These are phyloP conservation scores for Myotisia sp. DNA, from an alignment of 2,329 filamentous ascomycete genomes.

Conservation along the genomic window DNA sequence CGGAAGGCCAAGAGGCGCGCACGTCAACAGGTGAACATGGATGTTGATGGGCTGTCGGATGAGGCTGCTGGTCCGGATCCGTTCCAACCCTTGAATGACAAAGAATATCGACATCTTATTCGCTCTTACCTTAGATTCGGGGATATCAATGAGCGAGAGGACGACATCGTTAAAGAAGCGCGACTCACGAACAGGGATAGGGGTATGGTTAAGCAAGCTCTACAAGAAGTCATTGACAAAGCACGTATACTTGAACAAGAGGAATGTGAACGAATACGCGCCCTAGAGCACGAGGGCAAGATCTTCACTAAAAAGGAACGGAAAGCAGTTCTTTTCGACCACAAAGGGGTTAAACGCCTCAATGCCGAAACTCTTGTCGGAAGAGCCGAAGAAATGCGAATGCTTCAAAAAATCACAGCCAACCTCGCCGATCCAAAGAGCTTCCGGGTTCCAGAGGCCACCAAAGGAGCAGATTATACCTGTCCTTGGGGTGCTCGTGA, in stretches of 20 bases:
- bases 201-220: constrained; percentile 60
- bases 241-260: constrained; percentile 58
- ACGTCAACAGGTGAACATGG: constrained; percentile 48
- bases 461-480: constrained; percentile 79
- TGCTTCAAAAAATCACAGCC: constrained; percentile 62
- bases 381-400: constrained; percentile 72
- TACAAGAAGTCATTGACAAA: constrained; percentile 64
- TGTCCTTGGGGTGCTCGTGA: constrained; percentile 86
- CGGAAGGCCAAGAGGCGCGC: constrained; percentile 56
- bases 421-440: constrained; percentile 52
- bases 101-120: constrained; percentile 84
- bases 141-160: constrained; percentile 70
- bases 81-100: constrained; percentile 75
- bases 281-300: constrained; percentile 60
- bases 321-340: constrained; percentile 93
- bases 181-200: constrained; percentile 69
- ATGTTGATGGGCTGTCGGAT: constrained; percentile 59
- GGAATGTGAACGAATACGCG: constrained; percentile 49
- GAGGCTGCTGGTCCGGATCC: constrained; percentile 56
- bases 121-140: constrained; percentile 84
- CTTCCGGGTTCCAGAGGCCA: constrained; percentile 81
- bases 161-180: constrained; percentile 78
- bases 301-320: constrained; percentile 88
- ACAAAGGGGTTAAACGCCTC: constrained; percentile 79
- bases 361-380: constrained; percentile 94